phyloP scores from a whole-genome alignment of 2,329 filamentous ascomycete species.

The Pyrenophora teres region DNA sequence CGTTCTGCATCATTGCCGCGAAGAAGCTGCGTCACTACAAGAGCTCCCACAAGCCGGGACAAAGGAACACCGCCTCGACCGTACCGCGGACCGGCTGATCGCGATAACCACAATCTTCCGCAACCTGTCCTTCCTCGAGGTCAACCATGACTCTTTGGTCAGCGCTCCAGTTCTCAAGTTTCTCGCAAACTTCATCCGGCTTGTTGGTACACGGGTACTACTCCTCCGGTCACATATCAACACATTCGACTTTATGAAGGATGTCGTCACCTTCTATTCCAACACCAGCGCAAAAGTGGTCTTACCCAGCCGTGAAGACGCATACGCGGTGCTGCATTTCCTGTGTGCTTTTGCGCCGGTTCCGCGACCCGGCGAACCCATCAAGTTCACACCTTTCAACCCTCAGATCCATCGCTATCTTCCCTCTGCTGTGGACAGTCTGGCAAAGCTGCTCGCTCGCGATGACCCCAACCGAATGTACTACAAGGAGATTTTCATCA shows the following conservation, averaged over 20 bases:
- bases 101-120: slow-evolving; percentile 91
- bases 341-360: slow-evolving; percentile 86
- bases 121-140: slow-evolving; percentile 84
- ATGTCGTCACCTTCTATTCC: slow-evolving; percentile 84
- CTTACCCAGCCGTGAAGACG: slow-evolving; percentile 84
- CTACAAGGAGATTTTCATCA: slow-evolving; percentile 80
- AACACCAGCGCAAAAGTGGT: slow-evolving; percentile 83
- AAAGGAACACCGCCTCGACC: slow-evolving; percentile 78
- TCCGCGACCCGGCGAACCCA: slow-evolving; percentile 64
- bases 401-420: slow-evolving; percentile 84
- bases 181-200: slow-evolving; percentile 79
- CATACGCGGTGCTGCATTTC: slow-evolving; percentile 83
- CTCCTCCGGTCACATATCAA: slow-evolving; percentile 81
- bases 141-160: slow-evolving; percentile 76
- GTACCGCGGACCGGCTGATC: slow-evolving; percentile 82
- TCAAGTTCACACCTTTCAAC: slow-evolving; percentile 82
- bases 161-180: slow-evolving; percentile 81
- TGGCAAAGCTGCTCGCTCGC: slow-evolving; percentile 88
- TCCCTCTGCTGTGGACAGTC: slow-evolving; percentile 83
- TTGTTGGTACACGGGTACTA: slow-evolving; percentile 87
- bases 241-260: slow-evolving; percentile 96
- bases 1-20: slow-evolving; percentile 74
- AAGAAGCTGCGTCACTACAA: slow-evolving; percentile 73
- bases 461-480: slow-evolving; percentile 90
- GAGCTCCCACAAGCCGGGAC: slow-evolving; percentile 76